A percentile compares a stretch with the other conserved stretches of the same genome.
These are phyloP conservation scores for Staphylotrichum longicolle DNA, from an alignment of 495 filamentous ascomycete species.

Conservation along the genomic window DNA sequence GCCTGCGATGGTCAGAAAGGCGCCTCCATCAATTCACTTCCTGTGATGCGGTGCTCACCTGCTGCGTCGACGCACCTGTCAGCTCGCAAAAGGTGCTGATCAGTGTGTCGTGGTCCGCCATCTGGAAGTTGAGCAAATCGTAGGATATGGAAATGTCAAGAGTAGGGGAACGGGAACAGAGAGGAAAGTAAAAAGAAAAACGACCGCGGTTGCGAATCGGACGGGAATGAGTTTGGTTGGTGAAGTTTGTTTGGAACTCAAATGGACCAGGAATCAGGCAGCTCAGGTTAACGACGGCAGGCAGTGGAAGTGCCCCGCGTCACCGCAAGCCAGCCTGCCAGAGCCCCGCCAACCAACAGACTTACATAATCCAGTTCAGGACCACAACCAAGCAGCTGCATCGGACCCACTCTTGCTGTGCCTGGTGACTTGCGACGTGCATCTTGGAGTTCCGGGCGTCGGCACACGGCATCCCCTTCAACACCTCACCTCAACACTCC, in stretches of 20 bases:
- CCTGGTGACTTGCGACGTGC: not conserved
- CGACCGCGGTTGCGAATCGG: no score
- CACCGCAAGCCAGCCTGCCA: not conserved
- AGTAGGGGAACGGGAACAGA: not conserved
- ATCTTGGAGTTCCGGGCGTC: slow-evolving; percentile 7
- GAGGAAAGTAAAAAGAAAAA: not conserved
- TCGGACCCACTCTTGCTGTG: not conserved
- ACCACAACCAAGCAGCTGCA: not conserved
- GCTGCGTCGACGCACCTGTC: slow-evolving; percentile 61
- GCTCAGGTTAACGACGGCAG: slow-evolving; percentile 19
- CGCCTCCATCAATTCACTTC: not conserved
- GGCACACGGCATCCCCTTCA: not conserved
- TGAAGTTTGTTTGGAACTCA: not conserved
- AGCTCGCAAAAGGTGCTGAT: slow-evolving; percentile 72
- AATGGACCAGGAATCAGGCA: slow-evolving; percentile 22
- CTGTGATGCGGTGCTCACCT: slow-evolving; percentile 49
- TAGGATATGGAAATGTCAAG: no score
- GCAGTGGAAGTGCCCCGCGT: slow-evolving; percentile 16
- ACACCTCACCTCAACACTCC: not conserved
- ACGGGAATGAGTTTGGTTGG: no score
- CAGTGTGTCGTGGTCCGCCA: slow-evolving; percentile 64
- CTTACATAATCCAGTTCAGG: slow-evolving; percentile 15
- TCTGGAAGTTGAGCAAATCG: slow-evolving; percentile 17
- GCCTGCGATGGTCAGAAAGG: slow-evolving; percentile 47
- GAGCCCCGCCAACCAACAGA: slow-evolving; percentile 14